phyloP scores from a whole-genome alignment of 345 rosid species.

The Geranium rotundifolium region DNA sequence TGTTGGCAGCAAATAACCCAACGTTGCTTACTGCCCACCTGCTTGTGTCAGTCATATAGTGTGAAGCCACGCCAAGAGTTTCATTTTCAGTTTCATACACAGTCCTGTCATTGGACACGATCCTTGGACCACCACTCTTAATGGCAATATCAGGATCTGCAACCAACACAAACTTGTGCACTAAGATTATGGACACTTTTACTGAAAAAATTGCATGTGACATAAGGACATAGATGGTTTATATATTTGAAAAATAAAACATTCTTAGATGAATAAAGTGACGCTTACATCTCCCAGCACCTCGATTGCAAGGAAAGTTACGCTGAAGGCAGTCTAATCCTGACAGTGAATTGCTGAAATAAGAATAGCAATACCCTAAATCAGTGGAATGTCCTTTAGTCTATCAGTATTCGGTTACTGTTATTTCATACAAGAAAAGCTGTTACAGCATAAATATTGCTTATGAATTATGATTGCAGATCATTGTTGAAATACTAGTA shows the following conservation, averaged over 20 bases:
- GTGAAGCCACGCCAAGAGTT: slow-evolving; percentile 51
- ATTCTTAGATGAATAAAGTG: not conserved
- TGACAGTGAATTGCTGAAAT: slow-evolving; percentile 25
- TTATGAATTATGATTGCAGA: too few species aligned
- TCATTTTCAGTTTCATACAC: slow-evolving; percentile 37
- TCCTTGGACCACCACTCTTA: slow-evolving; percentile 59
- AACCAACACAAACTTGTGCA: not conserved
- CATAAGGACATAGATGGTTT: too few species aligned
- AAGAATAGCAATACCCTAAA: slow-evolving; percentile 4
- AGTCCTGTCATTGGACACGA: slow-evolving; percentile 21
- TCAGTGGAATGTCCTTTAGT: too few species aligned
- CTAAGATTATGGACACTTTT: too few species aligned
- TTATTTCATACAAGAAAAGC: too few species aligned
- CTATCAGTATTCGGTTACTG: too few species aligned
- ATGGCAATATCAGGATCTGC: slow-evolving; percentile 46
- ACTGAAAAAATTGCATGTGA: too few species aligned
- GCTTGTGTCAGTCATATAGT: slow-evolving; percentile 23
- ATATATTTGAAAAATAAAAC: too few species aligned
- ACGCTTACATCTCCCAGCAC: slow-evolving; percentile 45
- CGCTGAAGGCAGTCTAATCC: slow-evolving; percentile 65
- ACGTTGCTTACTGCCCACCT: slow-evolving; percentile 44
- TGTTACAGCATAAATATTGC: too few species aligned
- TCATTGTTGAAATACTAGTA: not conserved
- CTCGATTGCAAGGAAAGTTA: slow-evolving; percentile 50
- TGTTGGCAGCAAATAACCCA: slow-evolving; percentile 25